These are phyloP conservation scores for Monilinia polystroma DNA, from an alignment of 2,329 filamentous ascomycete genomes.

Conservation along the genomic window DNA sequence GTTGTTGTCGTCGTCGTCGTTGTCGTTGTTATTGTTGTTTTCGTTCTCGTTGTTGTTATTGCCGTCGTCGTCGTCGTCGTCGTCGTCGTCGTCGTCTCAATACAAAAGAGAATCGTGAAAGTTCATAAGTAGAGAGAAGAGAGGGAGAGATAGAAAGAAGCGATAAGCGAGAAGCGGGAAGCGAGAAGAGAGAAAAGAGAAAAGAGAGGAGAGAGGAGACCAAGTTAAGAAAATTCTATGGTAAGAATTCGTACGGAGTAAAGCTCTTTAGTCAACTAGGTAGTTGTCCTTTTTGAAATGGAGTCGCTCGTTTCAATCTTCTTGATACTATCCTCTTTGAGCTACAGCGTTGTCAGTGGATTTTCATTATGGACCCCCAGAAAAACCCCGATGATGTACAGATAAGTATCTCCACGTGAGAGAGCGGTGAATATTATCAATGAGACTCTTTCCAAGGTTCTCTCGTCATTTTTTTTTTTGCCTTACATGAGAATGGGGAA, in stretches of 20 bases:
- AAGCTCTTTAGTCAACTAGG: background rate
- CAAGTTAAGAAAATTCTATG: background rate
- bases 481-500: too few species aligned
- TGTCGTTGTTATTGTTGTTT: background rate
- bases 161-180: background rate
- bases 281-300: background rate
- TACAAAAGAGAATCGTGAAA: slow-evolving; percentile 7
- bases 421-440: slow-evolving; percentile 15
- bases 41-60: too few species aligned
- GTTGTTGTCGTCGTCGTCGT: too few species aligned
- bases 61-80: too few species aligned
- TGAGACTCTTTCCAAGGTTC: background rate
- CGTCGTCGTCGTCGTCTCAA: background rate
- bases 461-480: background rate
- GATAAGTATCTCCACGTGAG: slow-evolving; percentile 1
- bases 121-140: background rate
- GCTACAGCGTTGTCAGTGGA: slow-evolving; percentile 13
- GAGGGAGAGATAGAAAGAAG: background rate
- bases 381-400: slow-evolving; percentile 14
- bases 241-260: background rate
- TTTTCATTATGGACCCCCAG: slow-evolving; percentile 3
- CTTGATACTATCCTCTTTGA: background rate
- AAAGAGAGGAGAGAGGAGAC: background rate
- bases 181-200: background rate
- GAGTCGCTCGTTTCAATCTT: slow-evolving; percentile 8